Base-by-base conservation (phyloP, 352 stramenopile species). In the Globisporangium abappressorium region DNA sequence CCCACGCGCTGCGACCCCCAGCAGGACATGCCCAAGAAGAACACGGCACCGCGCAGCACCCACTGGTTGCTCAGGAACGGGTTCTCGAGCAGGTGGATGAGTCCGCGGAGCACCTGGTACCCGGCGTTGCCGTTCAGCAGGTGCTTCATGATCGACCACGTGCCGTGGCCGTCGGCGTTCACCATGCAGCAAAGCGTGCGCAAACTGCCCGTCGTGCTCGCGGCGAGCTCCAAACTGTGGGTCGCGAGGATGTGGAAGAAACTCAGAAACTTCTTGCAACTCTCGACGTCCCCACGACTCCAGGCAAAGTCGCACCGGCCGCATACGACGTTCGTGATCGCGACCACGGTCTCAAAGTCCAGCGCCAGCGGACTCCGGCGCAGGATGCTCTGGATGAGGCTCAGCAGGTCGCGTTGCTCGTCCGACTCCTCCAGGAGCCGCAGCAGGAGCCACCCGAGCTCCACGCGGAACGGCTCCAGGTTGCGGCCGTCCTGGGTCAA, bases 21-120 rank as follows among this genome's bases (percentile, higher is more conserved):
- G 41, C 84, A 93, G 18, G 87, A 95, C 89, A 96, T 96, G 2
- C 87, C 89, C 5, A 96, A 71, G 66, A 94, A 96, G 71, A 95
- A 96, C 14, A 96, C 86, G 0, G 87, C 87, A 0, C 89, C 89
- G 57, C 89, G 82, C 0, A 93, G 72, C n/a, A 93, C 84, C 82
- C 81, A 92, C 56, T 86, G 78, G 22, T 79, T 89, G 61, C 81
- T 86, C 58, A 65, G 64, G 3, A 62, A 55, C 1, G 84, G 85
- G 54, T 89, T 82, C 54, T 96, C 87, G 8, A 96, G 72, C n/a
- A 96, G 18, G 8, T 80, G 69, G 6, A 96, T 65, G 3, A 96
- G 68, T 8, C 89, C 85, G 15, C 81, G 81, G 1, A 96, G 71
- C 14, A 91, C 81, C 64, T 92, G 76, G 47, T 91, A 92, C 1